Evolutionary conservation across 768 basidiomycete genomes (phyloP).

Genomic region (Rhodocollybia butyracea): DNA sequence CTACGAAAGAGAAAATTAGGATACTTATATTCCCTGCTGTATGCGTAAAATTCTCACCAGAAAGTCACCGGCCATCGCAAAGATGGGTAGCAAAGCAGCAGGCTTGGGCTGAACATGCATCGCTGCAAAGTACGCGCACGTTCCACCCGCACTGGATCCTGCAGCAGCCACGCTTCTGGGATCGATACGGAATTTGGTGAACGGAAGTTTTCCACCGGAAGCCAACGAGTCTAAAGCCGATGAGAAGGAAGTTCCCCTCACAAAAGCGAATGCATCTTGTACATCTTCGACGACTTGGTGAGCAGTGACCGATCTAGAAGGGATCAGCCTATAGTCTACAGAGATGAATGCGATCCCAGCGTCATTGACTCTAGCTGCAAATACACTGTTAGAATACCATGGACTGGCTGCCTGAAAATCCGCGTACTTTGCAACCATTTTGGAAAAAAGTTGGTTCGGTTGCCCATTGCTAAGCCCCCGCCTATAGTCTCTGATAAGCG

Average conservation of each 20-base stretch:
- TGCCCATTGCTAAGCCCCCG: slow-evolving; percentile 60
- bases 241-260: slow-evolving; percentile 23
- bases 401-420: neutral
- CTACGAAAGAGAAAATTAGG: slow-evolving; percentile 25
- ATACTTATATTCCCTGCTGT: neutral
- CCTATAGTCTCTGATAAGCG: too few species aligned
- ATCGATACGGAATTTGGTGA: too few species aligned
- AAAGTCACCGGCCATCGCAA: too few species aligned
- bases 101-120: too few species aligned
- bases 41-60: slow-evolving; percentile 28
- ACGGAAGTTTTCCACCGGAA: too few species aligned
- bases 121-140: too few species aligned
- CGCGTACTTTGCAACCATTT: slow-evolving; percentile 55
- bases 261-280: slow-evolving; percentile 49
- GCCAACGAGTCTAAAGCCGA: too few species aligned
- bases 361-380: slow-evolving; percentile 37
- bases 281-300: slow-evolving; percentile 59
- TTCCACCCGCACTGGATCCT: too few species aligned
- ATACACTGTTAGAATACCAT: neutral
- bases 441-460: slow-evolving; percentile 60
- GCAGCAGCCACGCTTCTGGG: too few species aligned
- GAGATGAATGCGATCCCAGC: too few species aligned
- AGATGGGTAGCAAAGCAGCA: too few species aligned
- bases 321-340: slow-evolving; percentile 60
- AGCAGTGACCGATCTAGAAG: slow-evolving; percentile 43